Percentiles rank a stretch among this genome's conserved stretches.
These are phyloP conservation scores for Neonectria ditissima DNA, from an alignment of 2,329 filamentous ascomycete genomes.

Conservation along the genomic window DNA sequence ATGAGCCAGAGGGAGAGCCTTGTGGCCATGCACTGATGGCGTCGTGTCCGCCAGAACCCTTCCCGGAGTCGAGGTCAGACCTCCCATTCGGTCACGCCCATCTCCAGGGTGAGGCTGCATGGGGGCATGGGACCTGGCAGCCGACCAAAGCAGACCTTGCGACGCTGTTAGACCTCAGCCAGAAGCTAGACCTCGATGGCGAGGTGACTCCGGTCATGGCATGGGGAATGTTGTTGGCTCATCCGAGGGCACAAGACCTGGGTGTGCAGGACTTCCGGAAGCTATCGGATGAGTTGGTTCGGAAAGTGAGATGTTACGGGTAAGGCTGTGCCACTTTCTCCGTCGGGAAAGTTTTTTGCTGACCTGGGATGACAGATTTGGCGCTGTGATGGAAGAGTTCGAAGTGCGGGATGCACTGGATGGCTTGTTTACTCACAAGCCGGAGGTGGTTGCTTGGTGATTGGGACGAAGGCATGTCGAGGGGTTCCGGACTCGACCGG, in stretches of 20 bases:
- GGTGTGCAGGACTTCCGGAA: slow-evolving; percentile 75
- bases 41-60: slow-evolving; percentile 81
- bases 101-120: slow-evolving; percentile 47
- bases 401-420: slow-evolving; percentile 83
- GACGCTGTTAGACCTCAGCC: slow-evolving; percentile 86
- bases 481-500: not conserved
- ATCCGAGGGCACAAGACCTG: slow-evolving; percentile 76
- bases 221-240: slow-evolving; percentile 82
- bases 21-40: slow-evolving; percentile 96
- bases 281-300: slow-evolving; percentile 78
- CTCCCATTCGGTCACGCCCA: slow-evolving; percentile 65
- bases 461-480: not conserved
- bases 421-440: slow-evolving; percentile 59
- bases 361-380: slow-evolving; percentile 59
- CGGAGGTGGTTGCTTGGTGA: slow-evolving; percentile 19
- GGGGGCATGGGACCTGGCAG: slow-evolving; percentile 81
- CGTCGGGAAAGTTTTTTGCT: slow-evolving; percentile 4
- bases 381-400: slow-evolving; percentile 73
- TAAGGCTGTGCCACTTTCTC: slow-evolving; percentile 58
- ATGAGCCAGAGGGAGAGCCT: slow-evolving; percentile 72
- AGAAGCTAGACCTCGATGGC: slow-evolving; percentile 83
- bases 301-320: slow-evolving; percentile 94
- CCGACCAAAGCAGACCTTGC: slow-evolving; percentile 80
- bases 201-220: slow-evolving; percentile 97
- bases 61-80: slow-evolving; percentile 61